Evolutionary conservation across 352 stramenopile species (phyloP).

Genomic region (Pythium sukuiense): DNA sequence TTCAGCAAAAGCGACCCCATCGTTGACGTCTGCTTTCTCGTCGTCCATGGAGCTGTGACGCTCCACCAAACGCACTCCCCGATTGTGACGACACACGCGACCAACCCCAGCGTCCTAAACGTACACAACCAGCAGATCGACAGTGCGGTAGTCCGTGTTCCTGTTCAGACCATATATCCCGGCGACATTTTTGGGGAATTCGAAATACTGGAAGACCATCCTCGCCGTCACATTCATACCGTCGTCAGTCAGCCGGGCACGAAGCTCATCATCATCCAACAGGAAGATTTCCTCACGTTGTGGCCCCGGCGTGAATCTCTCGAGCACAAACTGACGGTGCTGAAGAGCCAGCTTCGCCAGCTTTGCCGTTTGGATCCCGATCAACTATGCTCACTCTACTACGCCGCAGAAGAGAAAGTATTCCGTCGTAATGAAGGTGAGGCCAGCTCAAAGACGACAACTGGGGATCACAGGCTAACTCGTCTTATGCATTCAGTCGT

Average conservation of each 20-base stretch:
- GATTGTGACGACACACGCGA: not conserved
- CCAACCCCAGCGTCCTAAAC: not conserved
- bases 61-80: constrained; percentile 37
- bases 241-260: constrained; percentile 24
- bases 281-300: constrained; percentile 32
- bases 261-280: constrained; percentile 40
- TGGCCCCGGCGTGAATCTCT: constrained; percentile 35
- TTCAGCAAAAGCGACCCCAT: constrained; percentile 33
- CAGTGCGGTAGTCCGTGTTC: constrained; percentile 25
- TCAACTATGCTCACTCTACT: constrained; percentile 48
- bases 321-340: constrained; percentile 33
- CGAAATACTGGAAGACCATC: constrained; percentile 32
- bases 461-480: not conserved
- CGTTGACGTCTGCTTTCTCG: constrained; percentile 37
- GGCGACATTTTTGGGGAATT: constrained; percentile 54
- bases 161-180: constrained; percentile 29
- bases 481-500: constrained; percentile 29
- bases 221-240: constrained; percentile 35
- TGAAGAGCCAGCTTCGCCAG: constrained; percentile 36
- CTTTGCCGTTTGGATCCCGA: constrained; percentile 38
- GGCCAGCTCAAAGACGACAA: not conserved
- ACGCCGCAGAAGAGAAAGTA: constrained; percentile 31
- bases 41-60: constrained; percentile 36
- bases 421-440: constrained; percentile 50
- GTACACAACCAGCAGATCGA: not conserved